Conservation (phyloP, 768 basidiomycete genomes). For the Crepidotus variabilis region DNA sequence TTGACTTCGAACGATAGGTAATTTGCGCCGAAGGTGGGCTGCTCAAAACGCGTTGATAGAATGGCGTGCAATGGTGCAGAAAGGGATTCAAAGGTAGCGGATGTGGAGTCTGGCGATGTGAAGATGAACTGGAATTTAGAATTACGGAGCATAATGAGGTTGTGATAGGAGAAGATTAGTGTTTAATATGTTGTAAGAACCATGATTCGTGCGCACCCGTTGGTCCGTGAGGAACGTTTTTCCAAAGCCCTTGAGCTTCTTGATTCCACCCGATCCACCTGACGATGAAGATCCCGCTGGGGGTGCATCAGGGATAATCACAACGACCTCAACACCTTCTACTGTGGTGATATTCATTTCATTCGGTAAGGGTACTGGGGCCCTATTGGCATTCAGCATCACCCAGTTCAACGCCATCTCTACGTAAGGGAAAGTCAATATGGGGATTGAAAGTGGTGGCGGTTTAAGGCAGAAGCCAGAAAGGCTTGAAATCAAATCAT, state of each 20-base stretch:
- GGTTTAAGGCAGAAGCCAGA: neutral
- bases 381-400: constrained; percentile 55
- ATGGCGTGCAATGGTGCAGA: constrained; percentile 63
- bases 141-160: neutral
- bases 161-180: neutral
- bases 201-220: constrained; percentile 45
- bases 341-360: constrained; percentile 58
- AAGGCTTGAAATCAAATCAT: neutral
- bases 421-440: neutral
- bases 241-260: constrained; percentile 58
- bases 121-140: constrained; percentile 55
- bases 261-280: constrained; percentile 51
- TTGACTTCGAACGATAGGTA: constrained; percentile 63
- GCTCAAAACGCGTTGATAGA: constrained; percentile 68
- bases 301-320: constrained; percentile 53
- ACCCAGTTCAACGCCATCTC: constrained; percentile 79
- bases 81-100: constrained; percentile 37
- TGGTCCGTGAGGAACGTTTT: constrained; percentile 66
- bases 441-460: neutral
- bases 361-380: constrained; percentile 59
- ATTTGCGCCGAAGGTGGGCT: constrained; percentile 70
- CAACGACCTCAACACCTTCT: constrained; percentile 54
- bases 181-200: too few species aligned
- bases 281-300: constrained; percentile 38
- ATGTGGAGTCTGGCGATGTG: constrained; percentile 30